Evolutionary conservation across 2,329 filamentous ascomycete genomes (phyloP), one percentile per base, ranked within the genome.

Genomic region (Chaetoscypha palmicola): DNA sequence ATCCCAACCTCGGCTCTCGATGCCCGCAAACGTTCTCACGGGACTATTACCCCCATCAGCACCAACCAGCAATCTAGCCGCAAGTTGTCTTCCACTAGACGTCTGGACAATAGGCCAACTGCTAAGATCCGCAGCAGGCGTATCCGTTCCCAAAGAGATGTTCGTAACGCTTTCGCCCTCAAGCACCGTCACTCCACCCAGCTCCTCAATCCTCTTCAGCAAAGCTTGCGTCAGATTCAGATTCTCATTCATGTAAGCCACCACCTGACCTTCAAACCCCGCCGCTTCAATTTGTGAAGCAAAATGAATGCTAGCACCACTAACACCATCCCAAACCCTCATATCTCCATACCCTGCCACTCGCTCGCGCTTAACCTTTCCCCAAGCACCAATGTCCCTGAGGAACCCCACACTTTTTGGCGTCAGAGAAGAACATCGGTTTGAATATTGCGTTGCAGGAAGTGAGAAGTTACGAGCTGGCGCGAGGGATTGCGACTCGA

Each of bases 181-280:
- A 45, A 90, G 82, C 8, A 92, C 68, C 3, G 81, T 76, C 12
- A 90, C 73, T 3, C 73, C 73, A 2, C 80, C 78, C 1, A 94
- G 69, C 53, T 85, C 76, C 8, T 82, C 72, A 26, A 96, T 73
- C 11, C 84, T 77, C 43, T 73, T 73, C 39, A 96, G 66, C 5
- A 98, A 72, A 1, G 80, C 88, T 0, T 82, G 82, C 2, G 87
- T 89, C 24, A 96, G 73, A 62, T 98, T 97, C 23, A 83, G 65
- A 64, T 97, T 98, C 71, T 98, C 94, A 32, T 82, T 86, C 91
- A 98, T 98, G 62, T 92, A 95, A 8, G 92, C 92, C 54, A 98
- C 88, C 1, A 80, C 48, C 71, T 76, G 60, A 69, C 62, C 48
- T 52, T 86, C 1, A 79, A 83, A 49, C 72, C 76, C 59, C 67